Conservation (phyloP, 495 filamentous ascomycete genomes). For the Glarea lozoyensis region DNA sequence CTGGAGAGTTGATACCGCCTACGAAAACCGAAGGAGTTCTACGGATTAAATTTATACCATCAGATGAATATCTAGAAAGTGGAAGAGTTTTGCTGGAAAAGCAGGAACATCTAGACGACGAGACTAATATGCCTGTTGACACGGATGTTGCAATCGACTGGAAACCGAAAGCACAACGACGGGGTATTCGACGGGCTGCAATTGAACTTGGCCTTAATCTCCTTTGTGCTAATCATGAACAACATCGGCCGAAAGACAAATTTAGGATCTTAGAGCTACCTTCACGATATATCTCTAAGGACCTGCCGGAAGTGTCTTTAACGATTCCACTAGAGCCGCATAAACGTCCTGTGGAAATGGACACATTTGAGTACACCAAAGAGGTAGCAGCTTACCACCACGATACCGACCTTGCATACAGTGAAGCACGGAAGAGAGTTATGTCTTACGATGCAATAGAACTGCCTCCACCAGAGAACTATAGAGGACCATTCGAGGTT, state of each 20-base stretch:
- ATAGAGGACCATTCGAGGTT: slow-evolving; percentile 11
- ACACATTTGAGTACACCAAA: slow-evolving; percentile 16
- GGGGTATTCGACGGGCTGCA: slow-evolving; percentile 17
- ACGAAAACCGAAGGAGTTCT: too few relatives aligned
- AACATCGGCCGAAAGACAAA: slow-evolving; percentile 15
- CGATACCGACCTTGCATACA: slow-evolving; percentile 13
- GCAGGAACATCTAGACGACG: not conserved
- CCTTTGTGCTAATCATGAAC: slow-evolving; percentile 17
- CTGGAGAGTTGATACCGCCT: too few relatives aligned
- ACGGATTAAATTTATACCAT: too few relatives aligned
- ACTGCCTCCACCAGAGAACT: slow-evolving; percentile 12
- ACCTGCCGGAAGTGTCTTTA: slow-evolving; percentile 9
- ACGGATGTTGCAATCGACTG: too few relatives aligned
- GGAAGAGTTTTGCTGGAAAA: too few relatives aligned
- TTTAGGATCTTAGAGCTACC: slow-evolving; percentile 13
- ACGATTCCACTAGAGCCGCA: slow-evolving; percentile 13
- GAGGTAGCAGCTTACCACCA: slow-evolving; percentile 5
- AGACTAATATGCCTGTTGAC: too few relatives aligned
- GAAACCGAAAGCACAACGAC: slow-evolving; percentile 16
- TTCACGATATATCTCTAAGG: not conserved
- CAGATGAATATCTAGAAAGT: too few relatives aligned
- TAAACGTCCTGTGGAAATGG: slow-evolving; percentile 13
- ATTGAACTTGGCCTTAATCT: slow-evolving; percentile 16
- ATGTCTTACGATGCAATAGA: not conserved
- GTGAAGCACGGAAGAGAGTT: slow-evolving; percentile 3